A percentile compares a stretch with the other conserved stretches of the same genome.
Evolutionary conservation across 768 basidiomycete genomes (phyloP).

Genomic region (Lyophyllum decastes): DNA sequence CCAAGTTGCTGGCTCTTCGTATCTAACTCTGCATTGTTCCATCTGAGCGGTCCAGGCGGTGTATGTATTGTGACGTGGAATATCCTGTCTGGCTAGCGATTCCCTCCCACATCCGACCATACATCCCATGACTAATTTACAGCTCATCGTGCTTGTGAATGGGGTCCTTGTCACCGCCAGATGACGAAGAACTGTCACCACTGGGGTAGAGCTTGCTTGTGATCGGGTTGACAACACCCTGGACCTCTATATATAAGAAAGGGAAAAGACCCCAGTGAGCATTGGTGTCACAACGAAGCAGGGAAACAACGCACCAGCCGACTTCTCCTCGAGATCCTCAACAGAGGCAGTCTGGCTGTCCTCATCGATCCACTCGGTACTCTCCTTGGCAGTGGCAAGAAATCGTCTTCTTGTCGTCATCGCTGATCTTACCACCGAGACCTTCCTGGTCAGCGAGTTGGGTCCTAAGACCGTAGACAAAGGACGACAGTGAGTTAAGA

Average conservation of each 20-base stretch:
- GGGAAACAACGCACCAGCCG: constrained; percentile 43
- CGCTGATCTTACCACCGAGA: constrained; percentile 83
- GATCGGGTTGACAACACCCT: constrained; percentile 78
- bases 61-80: constrained; percentile 9
- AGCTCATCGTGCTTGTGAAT: constrained; percentile 49
- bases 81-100: background rate
- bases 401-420: constrained; percentile 86
- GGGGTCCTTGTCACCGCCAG: constrained; percentile 41
- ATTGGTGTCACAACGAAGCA: background rate
- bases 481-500: constrained; percentile 80
- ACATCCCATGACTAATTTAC: constrained; percentile 26
- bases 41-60: too few relatives aligned
- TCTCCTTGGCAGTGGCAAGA: constrained; percentile 80
- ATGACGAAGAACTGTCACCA: constrained; percentile 31
- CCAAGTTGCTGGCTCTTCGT: too few relatives aligned
- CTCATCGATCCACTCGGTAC: constrained; percentile 90
- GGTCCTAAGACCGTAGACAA: constrained; percentile 84
- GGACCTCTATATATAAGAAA: constrained; percentile 50
- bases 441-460: constrained; percentile 88
- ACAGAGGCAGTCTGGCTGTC: constrained; percentile 73
- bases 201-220: constrained; percentile 76
- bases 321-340: constrained; percentile 92
- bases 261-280: background rate
- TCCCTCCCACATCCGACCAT: background rate
- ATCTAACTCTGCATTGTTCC: too few relatives aligned